These are phyloP conservation scores for Prunus davidiana DNA, from an alignment of 306 rosid species.

Conservation along the genomic window DNA sequence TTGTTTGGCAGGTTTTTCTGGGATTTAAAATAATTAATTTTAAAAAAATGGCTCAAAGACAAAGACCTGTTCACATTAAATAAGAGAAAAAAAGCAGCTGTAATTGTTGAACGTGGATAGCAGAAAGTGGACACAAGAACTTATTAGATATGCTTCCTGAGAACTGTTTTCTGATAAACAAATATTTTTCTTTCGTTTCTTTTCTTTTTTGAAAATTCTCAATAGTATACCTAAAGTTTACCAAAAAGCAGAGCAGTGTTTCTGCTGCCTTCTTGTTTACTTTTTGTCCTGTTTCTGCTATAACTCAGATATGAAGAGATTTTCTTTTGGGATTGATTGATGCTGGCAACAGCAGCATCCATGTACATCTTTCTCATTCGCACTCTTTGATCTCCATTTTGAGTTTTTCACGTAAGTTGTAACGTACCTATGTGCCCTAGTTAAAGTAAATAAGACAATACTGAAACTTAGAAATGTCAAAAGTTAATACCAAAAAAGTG, in stretches of 20 bases:
- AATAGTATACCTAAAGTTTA: no score
- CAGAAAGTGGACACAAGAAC: no score
- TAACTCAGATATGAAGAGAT: not conserved
- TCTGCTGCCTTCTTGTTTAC: not conserved
- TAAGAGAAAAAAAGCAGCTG: slow-evolving; percentile 16
- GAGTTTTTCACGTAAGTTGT: not conserved
- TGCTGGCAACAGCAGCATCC: not conserved
- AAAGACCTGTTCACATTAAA: slow-evolving; percentile 14
- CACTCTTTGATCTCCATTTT: not conserved
- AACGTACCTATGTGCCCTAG: not conserved
- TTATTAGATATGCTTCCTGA: not conserved
- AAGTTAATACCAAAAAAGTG: not conserved
- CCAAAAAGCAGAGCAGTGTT: no score
- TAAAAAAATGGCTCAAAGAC: slow-evolving; percentile 3
- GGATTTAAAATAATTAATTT: not conserved
- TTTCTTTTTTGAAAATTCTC: no score
- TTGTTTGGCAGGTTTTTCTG: slow-evolving; percentile 1
- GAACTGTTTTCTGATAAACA: not conserved
- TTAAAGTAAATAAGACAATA: not conserved
- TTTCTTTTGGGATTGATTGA: not conserved
- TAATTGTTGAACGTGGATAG: slow-evolving; percentile 9
- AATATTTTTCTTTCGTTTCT: no score
- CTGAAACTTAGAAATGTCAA: not conserved
- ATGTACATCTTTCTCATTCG: not conserved
- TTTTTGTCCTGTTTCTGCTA: not conserved